Base-by-base conservation (phyloP, 441 rosid species). In the Erodium chrysanthum region DNA sequence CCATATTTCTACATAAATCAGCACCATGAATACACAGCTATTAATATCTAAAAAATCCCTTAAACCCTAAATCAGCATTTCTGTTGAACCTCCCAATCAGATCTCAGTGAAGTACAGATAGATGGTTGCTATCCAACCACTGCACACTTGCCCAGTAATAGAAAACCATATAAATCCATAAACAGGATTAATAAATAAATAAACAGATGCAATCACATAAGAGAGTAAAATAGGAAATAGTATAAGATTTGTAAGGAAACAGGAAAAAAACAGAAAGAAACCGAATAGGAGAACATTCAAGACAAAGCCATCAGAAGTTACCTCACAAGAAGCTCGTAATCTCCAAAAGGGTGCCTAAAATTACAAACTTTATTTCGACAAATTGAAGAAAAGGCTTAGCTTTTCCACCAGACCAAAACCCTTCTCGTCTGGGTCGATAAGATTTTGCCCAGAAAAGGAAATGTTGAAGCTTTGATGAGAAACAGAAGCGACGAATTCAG, bases 81-180 rank as follows among this genome's bases (percentile, higher is more conserved):
- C 59, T 50, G 59, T 50, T 50, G 59, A 17, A 31, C 59, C n/a
- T 50, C 59, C n/a, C 22, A 50, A 50, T 50, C 59, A 50, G 59
- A 50, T 50, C 59, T 50, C 8, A 17, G 35, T 31, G 35, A 31
- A 31, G 35, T 31, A 2, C 35, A 31, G 2, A 5, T 2, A 31
- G 1, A n/a, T 31, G 35, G 35, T 31, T 31, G 35, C 35, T 31
- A 50, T 50, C 59, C 2, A 17, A 50, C 17, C 8, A 50, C 9
- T 50, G 20, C 9, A 50, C 10, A 50, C 59, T 50, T 17, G 59
- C 20, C 59, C 59, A 15, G 17, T 7, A 50, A 15, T 50, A 7
- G 5, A 50, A 15, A 50, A 50, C 59, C 6, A 31, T 2, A 31
- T 0, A 50, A 50, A 50, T 50, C 59, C 21, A 50, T 50, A 50